phyloP scores from a whole-genome alignment of 148 eudicot genomes.

The Linanthus parryae region DNA sequence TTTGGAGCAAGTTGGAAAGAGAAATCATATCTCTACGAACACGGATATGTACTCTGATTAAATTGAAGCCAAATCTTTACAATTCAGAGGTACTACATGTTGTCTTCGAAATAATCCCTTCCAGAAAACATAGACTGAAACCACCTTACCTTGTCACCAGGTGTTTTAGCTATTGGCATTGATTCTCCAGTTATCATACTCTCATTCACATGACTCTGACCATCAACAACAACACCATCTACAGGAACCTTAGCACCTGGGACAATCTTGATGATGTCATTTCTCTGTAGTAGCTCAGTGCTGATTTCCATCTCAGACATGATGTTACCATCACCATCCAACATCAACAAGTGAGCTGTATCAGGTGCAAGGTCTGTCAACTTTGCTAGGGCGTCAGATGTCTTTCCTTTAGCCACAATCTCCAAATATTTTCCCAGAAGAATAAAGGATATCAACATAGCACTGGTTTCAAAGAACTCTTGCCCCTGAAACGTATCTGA shows the following conservation, averaged over 20 bases:
- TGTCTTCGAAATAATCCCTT: too few species aligned
- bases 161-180: conserved; percentile 72
- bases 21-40: too few species aligned
- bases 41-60: too few species aligned
- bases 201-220: conserved; percentile 94
- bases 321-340: conserved; percentile 68
- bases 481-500: conserved; percentile 70
- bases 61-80: too few species aligned
- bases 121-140: too few species aligned
- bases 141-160: conserved; percentile 73
- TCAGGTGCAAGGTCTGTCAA: conserved; percentile 91
- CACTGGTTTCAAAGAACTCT: conserved; percentile 96
- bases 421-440: conserved; percentile 94
- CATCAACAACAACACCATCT: conserved; percentile 81
- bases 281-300: conserved; percentile 76
- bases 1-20: too few species aligned
- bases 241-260: conserved; percentile 93
- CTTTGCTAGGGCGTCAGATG: conserved; percentile 94
- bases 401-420: conserved; percentile 93
- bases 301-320: conserved; percentile 70
- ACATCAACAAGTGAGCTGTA: conserved; percentile 57
- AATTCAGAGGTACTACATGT: too few species aligned
- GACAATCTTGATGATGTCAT: conserved; percentile 82
- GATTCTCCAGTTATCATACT: conserved; percentile 99
- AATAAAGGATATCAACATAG: conserved; percentile 95